Evolutionary conservation across 2,329 filamentous ascomycete species (phyloP), one percentile per base, ranked within the genome.

Genomic region (Aureobasidium vineae): DNA sequence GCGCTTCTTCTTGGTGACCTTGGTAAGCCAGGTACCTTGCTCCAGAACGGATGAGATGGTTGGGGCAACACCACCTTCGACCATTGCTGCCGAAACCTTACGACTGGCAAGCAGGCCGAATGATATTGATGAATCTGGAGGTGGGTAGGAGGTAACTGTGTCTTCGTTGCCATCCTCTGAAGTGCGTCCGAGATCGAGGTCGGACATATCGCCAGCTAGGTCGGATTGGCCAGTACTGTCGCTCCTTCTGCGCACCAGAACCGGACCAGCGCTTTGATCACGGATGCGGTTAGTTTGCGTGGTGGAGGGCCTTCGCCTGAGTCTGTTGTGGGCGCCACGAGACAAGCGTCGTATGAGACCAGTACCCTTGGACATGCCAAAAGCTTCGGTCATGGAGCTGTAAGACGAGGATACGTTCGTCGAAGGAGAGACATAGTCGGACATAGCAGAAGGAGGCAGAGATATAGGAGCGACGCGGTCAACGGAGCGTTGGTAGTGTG

Each of bases 241-340:
- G 77, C 93, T 97, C 70, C 93, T 88, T 67, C 92, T 85, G 69
- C 94, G 88, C 77, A 96, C 86, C 63, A 97, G 90, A 66, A 92
- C 90, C 1, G 95, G 95, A 0, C 95, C 95, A 31, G 92, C 89
- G 75, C 93, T 97, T 69, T 90, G 88, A 74, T 97, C 92, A 49
- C 93, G 88, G 75, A 89, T 91, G 6, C 79, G 75, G 68, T 88
- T 87, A 23, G 90, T 86, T 52, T 90, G 85, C 0, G 88, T 88
- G 2, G 91, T 92, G 19, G 91, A 96, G 69, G 90, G 88, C 68
- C 93, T 85, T 69, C 92, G 87, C 68, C 88, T 84, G 76, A 82
- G 89, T 79, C 84, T 88, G 77, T 86, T 88, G 54, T 86, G 87
- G 6, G 92, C 91, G 69, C 89, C 88, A 72, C 90, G 91, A 38